Base-by-base conservation (phyloP, 495 filamentous ascomycete species). In the Hypomontagnella submonticulosa region DNA sequence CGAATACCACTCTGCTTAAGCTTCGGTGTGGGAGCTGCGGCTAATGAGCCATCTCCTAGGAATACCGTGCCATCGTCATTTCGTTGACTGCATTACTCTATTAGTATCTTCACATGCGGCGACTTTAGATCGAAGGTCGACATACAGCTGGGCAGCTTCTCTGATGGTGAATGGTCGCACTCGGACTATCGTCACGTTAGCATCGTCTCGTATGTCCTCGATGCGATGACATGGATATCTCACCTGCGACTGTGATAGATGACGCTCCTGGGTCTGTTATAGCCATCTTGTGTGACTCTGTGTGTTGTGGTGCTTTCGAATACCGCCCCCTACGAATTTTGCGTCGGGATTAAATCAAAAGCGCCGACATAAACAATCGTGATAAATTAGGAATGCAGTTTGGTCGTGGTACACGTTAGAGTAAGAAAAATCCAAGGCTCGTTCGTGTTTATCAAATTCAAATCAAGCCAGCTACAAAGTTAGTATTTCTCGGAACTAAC, bases 91-190 rank as follows among this genome's bases (percentile, higher is more conserved):
- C 42, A 56, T 43, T 43, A 10, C 56, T 60, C 12, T 44, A 72
- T 73, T 54, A 75, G 56, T 13, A 20, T 18, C 32, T 30, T 16
- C 7, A 43, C 12, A 30, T 13, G 23, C 11, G 33, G 27, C 50
- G 15, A 19, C 16, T 19, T 18, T 43, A 18, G 3, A 15, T 33
- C 53, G 47, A 1, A 80, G 42, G n/a, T 47, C 20, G 27, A 71
- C 84, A 34, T 74, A 89, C 87, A 89, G 68, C 75, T 88, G 86
- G 16, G 87, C 87, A 43, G 87, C 87, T 80, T 89, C 87, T 76
- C 85, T 72, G 66, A 92, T 92, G 42, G 89, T 99, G 73, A 99
- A 99, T 4, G 95, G 95, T 65, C 95, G 91, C 46, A 99, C 95
- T 74, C 95, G 87, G 63, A 99, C 93, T 82, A 80, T 72, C 48